Base-by-base conservation (phyloP, 148 eudicot genomes). In the Diospyros kaki region DNA sequence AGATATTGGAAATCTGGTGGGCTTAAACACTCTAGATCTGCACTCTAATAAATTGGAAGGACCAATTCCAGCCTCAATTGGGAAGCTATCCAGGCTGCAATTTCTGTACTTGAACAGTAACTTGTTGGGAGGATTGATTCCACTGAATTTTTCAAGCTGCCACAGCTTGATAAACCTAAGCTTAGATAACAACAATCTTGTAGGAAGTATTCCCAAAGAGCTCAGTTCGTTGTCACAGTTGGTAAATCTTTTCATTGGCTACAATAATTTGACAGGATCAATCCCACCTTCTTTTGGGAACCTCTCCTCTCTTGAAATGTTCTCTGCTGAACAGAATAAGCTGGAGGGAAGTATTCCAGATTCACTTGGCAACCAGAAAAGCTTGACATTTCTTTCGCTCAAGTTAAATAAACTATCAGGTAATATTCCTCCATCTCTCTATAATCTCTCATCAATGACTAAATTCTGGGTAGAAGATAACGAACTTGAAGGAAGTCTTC, bases 251-350 rank as follows among this genome's bases (percentile, higher is more conserved):
- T 5, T 2, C 1, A 10, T 85, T 59, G 14, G 41, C 3, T 2
- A 3, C 8, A 88, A 88, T 69, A 46, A 68, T 48, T 9, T 87
- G 9, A 79, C 65, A 38, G 88, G 91, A 5, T 77, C 60, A 14
- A 58, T 82, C 60, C 83, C 82, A n/a, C 44, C 77, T 56, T 77
- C 60, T n/a, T 50, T 83, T 12, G 81, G 68, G 6, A 86, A 86
- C 11, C 54, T 87, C 17, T 73, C 86, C 52, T 68, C 67, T 39
- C 69, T 86, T 3, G 55, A 42, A 17, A 5, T 0, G 6, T 15
- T 86, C n/a, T 61, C 77, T 40, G 42, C 18, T 13, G 3, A 15
- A 4, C 5, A 11, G 38, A 84, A 84, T 45, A 67, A 64, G 38
- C 75, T 86, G 4, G 64, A 68, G 2, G 86, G 84, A 44, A 67